Evolutionary conservation across 306 rosid species (phyloP).

Genomic region (Astragalus glycyphyllos): DNA sequence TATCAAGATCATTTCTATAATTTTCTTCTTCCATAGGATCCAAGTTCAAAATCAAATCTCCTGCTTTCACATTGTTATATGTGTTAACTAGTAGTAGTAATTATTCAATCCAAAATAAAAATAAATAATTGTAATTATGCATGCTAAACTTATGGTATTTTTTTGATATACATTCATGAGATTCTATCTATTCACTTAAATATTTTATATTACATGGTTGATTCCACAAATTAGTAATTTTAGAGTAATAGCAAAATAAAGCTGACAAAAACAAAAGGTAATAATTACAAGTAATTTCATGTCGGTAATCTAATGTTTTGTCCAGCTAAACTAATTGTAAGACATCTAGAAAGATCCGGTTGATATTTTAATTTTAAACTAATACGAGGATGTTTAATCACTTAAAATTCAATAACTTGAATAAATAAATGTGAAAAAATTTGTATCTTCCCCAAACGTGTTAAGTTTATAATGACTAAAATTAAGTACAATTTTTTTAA

Average conservation of each 20-base stretch:
- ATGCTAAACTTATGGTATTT: no score
- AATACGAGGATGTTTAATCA: neutral
- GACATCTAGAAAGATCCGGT: neutral
- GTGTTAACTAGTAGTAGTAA: no score
- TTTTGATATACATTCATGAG: neutral
- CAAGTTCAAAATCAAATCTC: neutral
- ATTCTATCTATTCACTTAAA: neutral
- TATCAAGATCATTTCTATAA: no score
- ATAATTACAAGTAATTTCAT: conserved; percentile 6
- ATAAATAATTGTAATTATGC: no score
- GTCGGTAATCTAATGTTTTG: neutral
- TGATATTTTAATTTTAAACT: neutral
- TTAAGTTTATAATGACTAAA: neutral
- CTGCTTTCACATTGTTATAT: conserved; percentile 31
- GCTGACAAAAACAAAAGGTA: neutral
- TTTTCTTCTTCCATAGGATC: neutral
- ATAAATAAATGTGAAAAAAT: neutral
- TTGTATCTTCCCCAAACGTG: neutral
- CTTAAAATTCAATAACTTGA: neutral
- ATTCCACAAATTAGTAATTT: neutral
- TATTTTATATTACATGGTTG: neutral
- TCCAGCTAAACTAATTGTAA: neutral
- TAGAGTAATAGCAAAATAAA: conserved; percentile 2
- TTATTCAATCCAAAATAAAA: no score
- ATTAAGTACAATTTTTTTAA: neutral